These are phyloP conservation scores for Sclerotinia sclerotiorum DNA, from an alignment of 2,329 filamentous ascomycete species.

Conservation along the genomic window DNA sequence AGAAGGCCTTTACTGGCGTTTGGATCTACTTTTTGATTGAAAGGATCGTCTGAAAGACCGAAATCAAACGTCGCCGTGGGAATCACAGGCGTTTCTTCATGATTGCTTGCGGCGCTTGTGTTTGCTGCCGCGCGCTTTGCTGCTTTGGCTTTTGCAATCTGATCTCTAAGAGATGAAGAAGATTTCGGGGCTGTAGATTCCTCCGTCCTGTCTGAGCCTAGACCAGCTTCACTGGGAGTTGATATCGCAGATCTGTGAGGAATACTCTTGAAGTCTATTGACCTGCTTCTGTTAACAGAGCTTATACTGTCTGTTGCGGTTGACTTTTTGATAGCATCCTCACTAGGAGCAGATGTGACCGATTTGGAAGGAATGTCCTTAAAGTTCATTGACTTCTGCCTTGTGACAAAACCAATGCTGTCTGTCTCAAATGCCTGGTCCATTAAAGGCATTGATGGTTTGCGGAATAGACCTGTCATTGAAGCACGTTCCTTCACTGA, in stretches of 20 bases:
- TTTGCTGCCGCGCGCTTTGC: constrained; percentile 59
- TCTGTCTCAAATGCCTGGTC: constrained; percentile 37
- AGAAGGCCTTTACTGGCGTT: constrained; percentile 64
- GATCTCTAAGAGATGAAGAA: constrained; percentile 78
- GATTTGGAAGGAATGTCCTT: constrained; percentile 32
- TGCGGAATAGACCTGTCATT: constrained; percentile 54
- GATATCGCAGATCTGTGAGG: constrained; percentile 29
- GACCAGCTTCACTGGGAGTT: constrained; percentile 27
- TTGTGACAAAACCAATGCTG: constrained; percentile 30
- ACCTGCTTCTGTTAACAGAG: constrained; percentile 33
- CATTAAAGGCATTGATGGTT: constrained; percentile 51
- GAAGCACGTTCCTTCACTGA: constrained; percentile 54
- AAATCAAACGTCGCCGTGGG: constrained; percentile 58
- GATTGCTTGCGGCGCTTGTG: constrained; percentile 32
- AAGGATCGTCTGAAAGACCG: constrained; percentile 63
- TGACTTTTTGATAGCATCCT: constrained; percentile 40
- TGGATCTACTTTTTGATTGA: constrained; percentile 64
- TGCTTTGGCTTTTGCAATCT: constrained; percentile 90
- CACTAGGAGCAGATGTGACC: constrained; percentile 33
- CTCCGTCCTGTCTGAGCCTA: constrained; percentile 38
- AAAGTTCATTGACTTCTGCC: constrained; percentile 35
- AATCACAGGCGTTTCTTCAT: constrained; percentile 45
- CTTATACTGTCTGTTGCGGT: constrained; percentile 31
- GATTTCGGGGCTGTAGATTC: constrained; percentile 60
- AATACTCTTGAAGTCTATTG: constrained; percentile 35